Conservation (phyloP, 176 grass and related monocot species). For the Hordeum vulgare region DNA sequence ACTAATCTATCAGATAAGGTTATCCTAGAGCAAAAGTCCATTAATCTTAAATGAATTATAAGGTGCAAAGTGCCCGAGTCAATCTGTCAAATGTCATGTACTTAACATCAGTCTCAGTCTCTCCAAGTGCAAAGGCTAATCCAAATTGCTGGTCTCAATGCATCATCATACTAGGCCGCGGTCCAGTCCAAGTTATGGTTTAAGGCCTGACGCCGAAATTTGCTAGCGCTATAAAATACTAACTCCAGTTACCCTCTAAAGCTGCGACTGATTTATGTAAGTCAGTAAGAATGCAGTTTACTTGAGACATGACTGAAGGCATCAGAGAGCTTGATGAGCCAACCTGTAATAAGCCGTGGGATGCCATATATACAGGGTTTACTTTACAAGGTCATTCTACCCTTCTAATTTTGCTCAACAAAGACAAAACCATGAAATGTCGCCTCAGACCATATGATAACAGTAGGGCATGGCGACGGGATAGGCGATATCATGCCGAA, state of each 20-base stretch:
- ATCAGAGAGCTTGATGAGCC: slow-evolving; percentile 9
- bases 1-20: neutral
- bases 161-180: neutral
- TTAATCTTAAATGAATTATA: neutral
- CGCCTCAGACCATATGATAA: slow-evolving; percentile 9
- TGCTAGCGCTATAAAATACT: neutral
- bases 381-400: slow-evolving; percentile 36
- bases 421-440: slow-evolving; percentile 21
- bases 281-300: neutral
- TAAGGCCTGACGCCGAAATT: neutral
- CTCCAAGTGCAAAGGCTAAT: neutral
- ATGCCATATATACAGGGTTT: slow-evolving; percentile 37
- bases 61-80: neutral
- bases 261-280: neutral
- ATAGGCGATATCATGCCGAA: neutral
- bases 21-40: neutral
- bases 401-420: slow-evolving; percentile 28
- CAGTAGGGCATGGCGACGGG: neutral
- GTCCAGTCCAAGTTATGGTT: neutral
- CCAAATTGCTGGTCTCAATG: neutral
- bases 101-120: neutral
- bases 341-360: slow-evolving; percentile 11
- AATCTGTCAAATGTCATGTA: neutral
- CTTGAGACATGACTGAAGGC: neutral
- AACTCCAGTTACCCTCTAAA: neutral